Evolutionary conservation across 495 filamentous ascomycete species (phyloP).

Genomic region (Endocarpon pusillum): DNA sequence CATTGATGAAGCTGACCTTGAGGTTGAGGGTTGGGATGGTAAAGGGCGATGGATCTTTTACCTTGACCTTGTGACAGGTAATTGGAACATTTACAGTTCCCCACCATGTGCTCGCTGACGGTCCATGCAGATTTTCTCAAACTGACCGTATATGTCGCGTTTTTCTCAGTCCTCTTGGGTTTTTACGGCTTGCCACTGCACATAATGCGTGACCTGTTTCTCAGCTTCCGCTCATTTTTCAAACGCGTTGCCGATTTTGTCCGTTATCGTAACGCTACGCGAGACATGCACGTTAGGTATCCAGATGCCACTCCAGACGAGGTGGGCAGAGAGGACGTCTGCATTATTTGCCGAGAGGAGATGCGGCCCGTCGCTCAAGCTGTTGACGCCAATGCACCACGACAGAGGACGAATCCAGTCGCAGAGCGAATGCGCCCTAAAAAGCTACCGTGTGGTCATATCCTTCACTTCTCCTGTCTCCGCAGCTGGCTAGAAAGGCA

Average conservation of each 20-base stretch:
- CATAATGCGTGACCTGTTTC: slow-evolving; percentile 85
- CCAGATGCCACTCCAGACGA: slow-evolving; percentile 85
- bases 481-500: slow-evolving; percentile 97
- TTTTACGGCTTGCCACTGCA: slow-evolving; percentile 95
- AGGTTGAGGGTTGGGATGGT: slow-evolving; percentile 90
- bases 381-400: slow-evolving; percentile 14
- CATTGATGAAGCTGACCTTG: slow-evolving; percentile 81
- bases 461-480: slow-evolving; percentile 83
- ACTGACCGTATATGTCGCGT: slow-evolving; percentile 69
- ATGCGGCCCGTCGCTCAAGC: slow-evolving; percentile 57
- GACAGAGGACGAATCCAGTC: slow-evolving; percentile 22
- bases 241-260: slow-evolving; percentile 76
- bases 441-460: slow-evolving; percentile 90
- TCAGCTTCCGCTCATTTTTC: slow-evolving; percentile 80
- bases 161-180: slow-evolving; percentile 81
- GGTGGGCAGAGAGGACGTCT: slow-evolving; percentile 69
- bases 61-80: slow-evolving; percentile 70
- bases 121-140: slow-evolving; percentile 64
- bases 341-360: slow-evolving; percentile 94
- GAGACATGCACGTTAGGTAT: slow-evolving; percentile 82
- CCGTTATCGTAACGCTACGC: slow-evolving; percentile 71
- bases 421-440: slow-evolving; percentile 77
- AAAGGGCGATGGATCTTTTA: slow-evolving; percentile 89
- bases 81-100: slow-evolving; percentile 5
- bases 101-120: background rate